phyloP scores from a whole-genome alignment of 2,329 filamentous ascomycete genomes.

The Chaetothyriales sp. region DNA sequence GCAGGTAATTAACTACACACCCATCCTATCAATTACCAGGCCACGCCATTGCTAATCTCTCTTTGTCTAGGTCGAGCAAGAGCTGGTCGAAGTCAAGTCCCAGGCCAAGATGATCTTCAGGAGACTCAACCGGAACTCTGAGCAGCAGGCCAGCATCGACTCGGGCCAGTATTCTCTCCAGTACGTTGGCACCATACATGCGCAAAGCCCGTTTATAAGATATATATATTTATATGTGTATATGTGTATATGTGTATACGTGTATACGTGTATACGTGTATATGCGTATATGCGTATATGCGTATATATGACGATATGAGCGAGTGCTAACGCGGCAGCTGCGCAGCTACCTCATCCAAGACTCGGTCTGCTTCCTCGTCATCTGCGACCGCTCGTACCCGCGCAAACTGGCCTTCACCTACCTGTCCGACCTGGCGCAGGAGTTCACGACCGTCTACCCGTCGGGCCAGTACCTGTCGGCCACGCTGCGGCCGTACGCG shows the following conservation, averaged over 20 bases:
- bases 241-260: no score
- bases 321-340: not conserved
- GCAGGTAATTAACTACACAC: constrained; percentile 37
- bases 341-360: constrained; percentile 65
- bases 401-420: constrained; percentile 95
- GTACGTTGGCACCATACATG: constrained; percentile 36
- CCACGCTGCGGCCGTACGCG: constrained; percentile 74
- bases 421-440: constrained; percentile 78
- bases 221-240: no score
- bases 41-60: not conserved
- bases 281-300: no score
- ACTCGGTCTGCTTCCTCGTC: constrained; percentile 77
- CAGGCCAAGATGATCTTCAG: constrained; percentile 86
- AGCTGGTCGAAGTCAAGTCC: constrained; percentile 74
- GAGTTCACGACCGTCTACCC: constrained; percentile 87
- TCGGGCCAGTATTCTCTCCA: constrained; percentile 71
- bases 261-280: no score
- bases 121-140: constrained; percentile 74
- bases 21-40: not conserved
- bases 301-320: not conserved
- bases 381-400: constrained; percentile 91
- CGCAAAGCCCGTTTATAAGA: no score
- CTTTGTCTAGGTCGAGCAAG: constrained; percentile 46
- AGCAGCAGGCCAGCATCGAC: constrained; percentile 85
- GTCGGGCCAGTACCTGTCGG: constrained; percentile 55